Evolutionary conservation across 441 rosid genomes (phyloP).

Genomic region (Macaranga tanarius): DNA sequence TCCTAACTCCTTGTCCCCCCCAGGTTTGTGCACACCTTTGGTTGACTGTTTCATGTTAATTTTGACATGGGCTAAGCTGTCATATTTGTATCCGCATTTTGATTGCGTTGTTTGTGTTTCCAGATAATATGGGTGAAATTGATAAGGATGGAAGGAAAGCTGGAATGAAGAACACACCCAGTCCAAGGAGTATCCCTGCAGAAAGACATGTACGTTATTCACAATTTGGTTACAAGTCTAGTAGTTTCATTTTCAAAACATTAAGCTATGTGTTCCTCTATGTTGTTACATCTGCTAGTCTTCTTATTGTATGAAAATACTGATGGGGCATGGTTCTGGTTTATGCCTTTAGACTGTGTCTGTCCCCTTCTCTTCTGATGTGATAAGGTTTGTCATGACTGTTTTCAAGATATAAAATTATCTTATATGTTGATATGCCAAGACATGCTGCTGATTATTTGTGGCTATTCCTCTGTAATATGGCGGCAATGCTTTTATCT

Average conservation of each 20-base stretch:
- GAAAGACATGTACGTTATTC: conserved; percentile 38
- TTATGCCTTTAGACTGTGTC: too few relatives aligned
- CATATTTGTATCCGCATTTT: not conserved
- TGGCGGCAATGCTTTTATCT: not conserved
- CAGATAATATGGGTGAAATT: conserved; percentile 20
- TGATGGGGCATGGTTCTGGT: too few relatives aligned
- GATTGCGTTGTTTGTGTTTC: not conserved
- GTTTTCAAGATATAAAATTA: too few relatives aligned
- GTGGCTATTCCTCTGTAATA: too few relatives aligned
- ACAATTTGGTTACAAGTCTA: too few relatives aligned
- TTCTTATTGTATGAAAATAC: not conserved
- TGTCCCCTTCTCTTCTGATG: too few relatives aligned
- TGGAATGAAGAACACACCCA: conserved; percentile 18
- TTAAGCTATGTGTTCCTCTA: too few relatives aligned
- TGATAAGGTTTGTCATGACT: too few relatives aligned
- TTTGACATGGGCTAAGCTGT: not conserved
- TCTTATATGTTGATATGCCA: not conserved
- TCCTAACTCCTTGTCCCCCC: conserved; percentile 33
- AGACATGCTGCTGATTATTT: not conserved
- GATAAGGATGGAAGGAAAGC: conserved; percentile 24
- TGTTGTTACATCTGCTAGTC: not conserved
- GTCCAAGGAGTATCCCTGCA: conserved; percentile 19
- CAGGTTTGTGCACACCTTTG: conserved; percentile 39
- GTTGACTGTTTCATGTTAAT: not conserved
- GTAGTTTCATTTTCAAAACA: too few relatives aligned